These are phyloP conservation scores for Candida nemodendra DNA, from an alignment of 805 yeast genomes.

Conservation along the genomic window DNA sequence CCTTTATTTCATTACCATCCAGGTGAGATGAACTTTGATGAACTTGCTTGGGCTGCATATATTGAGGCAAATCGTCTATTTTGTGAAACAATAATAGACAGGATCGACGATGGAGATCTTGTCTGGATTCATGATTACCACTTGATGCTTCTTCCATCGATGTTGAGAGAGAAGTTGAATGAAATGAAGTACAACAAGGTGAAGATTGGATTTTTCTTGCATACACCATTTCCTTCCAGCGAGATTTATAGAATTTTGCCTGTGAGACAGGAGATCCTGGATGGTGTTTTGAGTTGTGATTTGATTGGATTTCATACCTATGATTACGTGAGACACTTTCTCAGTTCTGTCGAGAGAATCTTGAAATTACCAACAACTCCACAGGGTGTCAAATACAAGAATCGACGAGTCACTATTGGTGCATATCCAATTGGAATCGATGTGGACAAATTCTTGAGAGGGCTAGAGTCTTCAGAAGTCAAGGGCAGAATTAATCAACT, in stretches of 20 bases:
- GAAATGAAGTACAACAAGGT: conserved; percentile 48
- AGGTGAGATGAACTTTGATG: conserved; percentile 98
- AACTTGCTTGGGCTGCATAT: conserved; percentile 96
- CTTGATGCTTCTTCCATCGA: conserved; percentile 88
- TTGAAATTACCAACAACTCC: conserved; percentile 83
- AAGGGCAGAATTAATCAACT: conserved; percentile 63
- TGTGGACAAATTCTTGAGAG: conserved; percentile 84
- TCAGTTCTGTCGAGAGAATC: conserved; percentile 84
- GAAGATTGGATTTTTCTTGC: conserved; percentile 88
- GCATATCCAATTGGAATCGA: conserved; percentile 99
- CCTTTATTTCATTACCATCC: conserved; percentile 98
- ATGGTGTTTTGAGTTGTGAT: conserved; percentile 92
- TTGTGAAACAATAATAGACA: conserved; percentile 68
- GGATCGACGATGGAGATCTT: conserved; percentile 77
- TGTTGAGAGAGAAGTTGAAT: conserved; percentile 66
- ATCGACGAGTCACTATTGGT: conserved; percentile 79
- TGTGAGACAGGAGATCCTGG: conserved; percentile 86
- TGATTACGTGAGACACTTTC: conserved; percentile 95
- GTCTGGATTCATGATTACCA: conserved; percentile 99
- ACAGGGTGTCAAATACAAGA: conserved; percentile 79
- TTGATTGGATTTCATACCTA: conserved; percentile 98
- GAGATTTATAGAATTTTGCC: conserved; percentile 96
- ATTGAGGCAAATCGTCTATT: conserved; percentile 86
- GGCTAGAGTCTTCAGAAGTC: conserved; percentile 63
- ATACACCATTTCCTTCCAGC: conserved; percentile 97